Percentiles rank a stretch among this genome's conserved stretches.
These are phyloP conservation scores for Flueggea neowawraea DNA, from an alignment of 441 rosid genomes.

Conservation along the genomic window DNA sequence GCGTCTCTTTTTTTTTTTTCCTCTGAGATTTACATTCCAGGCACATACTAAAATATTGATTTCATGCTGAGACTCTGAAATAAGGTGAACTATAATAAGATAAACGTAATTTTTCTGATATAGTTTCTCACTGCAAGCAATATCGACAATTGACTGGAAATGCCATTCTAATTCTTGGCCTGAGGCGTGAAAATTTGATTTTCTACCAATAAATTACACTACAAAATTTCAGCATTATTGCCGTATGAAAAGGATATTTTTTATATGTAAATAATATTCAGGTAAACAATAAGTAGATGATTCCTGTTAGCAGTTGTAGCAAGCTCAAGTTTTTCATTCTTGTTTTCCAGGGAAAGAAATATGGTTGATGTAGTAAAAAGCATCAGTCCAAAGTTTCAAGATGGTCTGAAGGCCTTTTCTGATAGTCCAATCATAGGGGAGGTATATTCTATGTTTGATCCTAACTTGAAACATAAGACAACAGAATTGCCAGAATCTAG, in stretches of 20 bases:
- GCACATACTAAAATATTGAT: not conserved
- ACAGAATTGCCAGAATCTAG: not conserved
- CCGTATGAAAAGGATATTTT: too few relatives aligned
- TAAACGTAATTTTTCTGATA: not conserved
- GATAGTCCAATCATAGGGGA: conserved; percentile 90
- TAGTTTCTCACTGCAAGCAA: not conserved
- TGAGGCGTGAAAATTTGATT: too few relatives aligned
- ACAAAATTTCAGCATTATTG: too few relatives aligned
- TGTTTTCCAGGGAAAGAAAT: conserved; percentile 70
- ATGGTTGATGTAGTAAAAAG: conserved; percentile 49
- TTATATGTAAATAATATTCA: not conserved
- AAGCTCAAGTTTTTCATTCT: not conserved
- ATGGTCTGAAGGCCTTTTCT: conserved; percentile 76
- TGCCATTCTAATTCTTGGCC: too few relatives aligned
- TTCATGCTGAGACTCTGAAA: not conserved
- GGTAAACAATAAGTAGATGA: not conserved
- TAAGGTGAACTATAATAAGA: not conserved
- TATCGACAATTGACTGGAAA: not conserved
- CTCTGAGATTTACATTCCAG: not conserved
- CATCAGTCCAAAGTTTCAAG: conserved; percentile 74
- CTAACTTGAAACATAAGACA: not conserved
- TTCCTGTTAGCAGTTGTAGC: not conserved
- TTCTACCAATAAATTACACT: too few relatives aligned
- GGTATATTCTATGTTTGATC: conserved; percentile 33
- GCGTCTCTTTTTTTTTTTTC: conserved; percentile 16